These are phyloP conservation scores for Scortechinia acanthostroma DNA, from an alignment of 2,329 filamentous ascomycete species.

Conservation along the genomic window DNA sequence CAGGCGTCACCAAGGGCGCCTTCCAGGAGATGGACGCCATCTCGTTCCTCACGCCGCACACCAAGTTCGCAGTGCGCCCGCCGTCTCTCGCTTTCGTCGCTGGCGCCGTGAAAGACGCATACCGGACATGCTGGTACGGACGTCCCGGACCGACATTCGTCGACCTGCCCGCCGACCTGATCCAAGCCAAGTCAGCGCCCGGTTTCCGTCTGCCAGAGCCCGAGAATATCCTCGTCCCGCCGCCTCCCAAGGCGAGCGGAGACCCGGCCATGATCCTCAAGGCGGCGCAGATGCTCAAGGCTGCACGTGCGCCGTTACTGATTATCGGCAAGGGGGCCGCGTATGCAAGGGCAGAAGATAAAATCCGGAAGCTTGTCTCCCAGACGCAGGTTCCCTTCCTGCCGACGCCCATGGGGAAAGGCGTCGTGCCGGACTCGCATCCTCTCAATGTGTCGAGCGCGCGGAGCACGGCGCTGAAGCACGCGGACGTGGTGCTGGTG, in stretches of 20 bases:
- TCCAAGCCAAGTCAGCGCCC: conserved; percentile 27
- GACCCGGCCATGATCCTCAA: conserved; percentile 30
- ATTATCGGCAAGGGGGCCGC: conserved; percentile 47
- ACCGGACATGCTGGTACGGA: conserved; percentile 42
- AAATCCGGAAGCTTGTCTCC: conserved; percentile 33
- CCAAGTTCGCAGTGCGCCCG: conserved; percentile 37
- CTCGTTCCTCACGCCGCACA: conserved; percentile 39
- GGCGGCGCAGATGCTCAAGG: conserved; percentile 32
- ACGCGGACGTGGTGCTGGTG: conserved; percentile 44
- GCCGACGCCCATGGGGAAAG: conserved; percentile 51
- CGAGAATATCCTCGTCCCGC: conserved; percentile 15
- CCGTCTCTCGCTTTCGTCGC: conserved; percentile 33
- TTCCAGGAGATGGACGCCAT: conserved; percentile 52
- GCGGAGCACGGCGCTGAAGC: conserved; percentile 39
- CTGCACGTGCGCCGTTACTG: conserved; percentile 38
- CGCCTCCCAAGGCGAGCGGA: conserved; percentile 31
- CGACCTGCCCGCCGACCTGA: conserved; percentile 45
- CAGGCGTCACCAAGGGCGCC: conserved; percentile 39
- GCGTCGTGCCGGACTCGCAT: conserved; percentile 43
- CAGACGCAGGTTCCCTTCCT: conserved; percentile 42
- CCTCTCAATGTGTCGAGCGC: conserved; percentile 41
- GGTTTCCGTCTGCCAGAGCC: neutral
- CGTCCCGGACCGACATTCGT: conserved; percentile 42
- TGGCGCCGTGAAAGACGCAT: conserved; percentile 37
- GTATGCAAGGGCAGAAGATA: conserved; percentile 37